A percentile compares a stretch with the other conserved stretches of the same genome.
Conservation (phyloP, 306 rosid species). For the Lathyrus aphaca region DNA sequence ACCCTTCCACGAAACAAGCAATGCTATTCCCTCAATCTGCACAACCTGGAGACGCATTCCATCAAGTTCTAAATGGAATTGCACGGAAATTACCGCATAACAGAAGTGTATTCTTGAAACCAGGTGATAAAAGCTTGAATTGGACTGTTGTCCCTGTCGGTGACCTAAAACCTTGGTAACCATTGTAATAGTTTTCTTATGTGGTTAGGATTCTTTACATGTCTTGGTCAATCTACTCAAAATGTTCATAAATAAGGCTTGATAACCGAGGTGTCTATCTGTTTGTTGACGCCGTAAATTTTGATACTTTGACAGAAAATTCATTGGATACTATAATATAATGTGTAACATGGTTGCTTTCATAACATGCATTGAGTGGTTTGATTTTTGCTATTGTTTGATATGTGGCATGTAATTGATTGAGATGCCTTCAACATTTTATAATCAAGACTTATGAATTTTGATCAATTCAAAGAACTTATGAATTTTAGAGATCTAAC, state of each 20-base stretch:
- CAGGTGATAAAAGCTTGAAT: conserved; percentile 69
- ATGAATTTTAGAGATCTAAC: too few relatives aligned
- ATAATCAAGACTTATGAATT: too few relatives aligned
- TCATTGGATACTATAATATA: conserved; percentile 38
- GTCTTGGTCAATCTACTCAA: conserved; percentile 37
- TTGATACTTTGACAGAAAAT: conserved; percentile 32
- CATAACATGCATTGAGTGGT: not conserved
- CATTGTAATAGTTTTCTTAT: conserved; percentile 14
- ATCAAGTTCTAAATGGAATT: conserved; percentile 90
- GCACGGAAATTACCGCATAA: conserved; percentile 87
- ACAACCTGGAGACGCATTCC: conserved; percentile 87
- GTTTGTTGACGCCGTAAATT: conserved; percentile 48
- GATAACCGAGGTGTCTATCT: conserved; percentile 41
- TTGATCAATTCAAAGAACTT: too few relatives aligned
- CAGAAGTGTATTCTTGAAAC: conserved; percentile 60
- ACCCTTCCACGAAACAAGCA: conserved; percentile 98
- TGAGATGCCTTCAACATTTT: too few relatives aligned
- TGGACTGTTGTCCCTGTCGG: conserved; percentile 96
- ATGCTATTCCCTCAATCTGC: conserved; percentile 95
- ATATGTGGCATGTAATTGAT: too few relatives aligned
- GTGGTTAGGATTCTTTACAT: conserved; percentile 32
- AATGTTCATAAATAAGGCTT: conserved; percentile 43
- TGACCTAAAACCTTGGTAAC: conserved; percentile 90
- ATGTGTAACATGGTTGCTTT: conserved; percentile 25
- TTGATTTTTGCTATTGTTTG: too few relatives aligned